Base-by-base conservation (phyloP, 768 basidiomycete species). In the Macrolepiota fuliginosa region DNA sequence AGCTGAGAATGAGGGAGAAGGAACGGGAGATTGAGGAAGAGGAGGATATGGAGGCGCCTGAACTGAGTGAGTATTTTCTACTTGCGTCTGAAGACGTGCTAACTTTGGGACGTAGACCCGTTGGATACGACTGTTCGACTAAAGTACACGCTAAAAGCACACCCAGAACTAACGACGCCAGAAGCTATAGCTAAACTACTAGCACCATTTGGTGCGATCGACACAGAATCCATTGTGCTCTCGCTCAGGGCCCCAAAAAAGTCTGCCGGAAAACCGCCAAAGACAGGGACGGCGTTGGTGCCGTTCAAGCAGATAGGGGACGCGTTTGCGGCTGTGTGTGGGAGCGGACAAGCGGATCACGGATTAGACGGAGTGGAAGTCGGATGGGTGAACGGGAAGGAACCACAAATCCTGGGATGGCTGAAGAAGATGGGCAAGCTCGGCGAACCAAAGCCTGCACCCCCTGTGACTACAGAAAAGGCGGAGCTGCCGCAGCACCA, bases 101-200 rank as follows among this genome's bases (percentile, higher is more conserved):
- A 42, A 68, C 51, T 32, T n/a, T 63, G 12, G 61, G 29, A 11
- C 24, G 46, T 64, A 86, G 88, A 84, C 56, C 72, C 83, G 2
- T 79, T 87, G 29, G 92, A 93, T 65, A 91, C 91, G 0, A 92
- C 91, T 13, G 76, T 93, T 62, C 83, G 85, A 56, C 71, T 94
- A 64, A 92, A 88, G 72, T 94, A 85, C 70, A 70, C 79, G 3
- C 73, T 90, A 9, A 79, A 86, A 51, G 70, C 79, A 0, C 82
- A 85, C 64, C 86, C 89, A 12, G 67, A 74, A 7, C 75, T 91
- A n/a, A 83, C 82, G 1, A 84, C 82, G 0, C 62, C 82, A 1
- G 73, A 75, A 13, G 71, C 82, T 4, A 76, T 91, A 37, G 74
- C 78, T 12, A 54, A 72, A 0, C 77, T 91, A 54, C 75, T 94